These are phyloP conservation scores for Magnaporthiopsis poae DNA, from an alignment of 2,329 filamentous ascomycete genomes.

Conservation along the genomic window DNA sequence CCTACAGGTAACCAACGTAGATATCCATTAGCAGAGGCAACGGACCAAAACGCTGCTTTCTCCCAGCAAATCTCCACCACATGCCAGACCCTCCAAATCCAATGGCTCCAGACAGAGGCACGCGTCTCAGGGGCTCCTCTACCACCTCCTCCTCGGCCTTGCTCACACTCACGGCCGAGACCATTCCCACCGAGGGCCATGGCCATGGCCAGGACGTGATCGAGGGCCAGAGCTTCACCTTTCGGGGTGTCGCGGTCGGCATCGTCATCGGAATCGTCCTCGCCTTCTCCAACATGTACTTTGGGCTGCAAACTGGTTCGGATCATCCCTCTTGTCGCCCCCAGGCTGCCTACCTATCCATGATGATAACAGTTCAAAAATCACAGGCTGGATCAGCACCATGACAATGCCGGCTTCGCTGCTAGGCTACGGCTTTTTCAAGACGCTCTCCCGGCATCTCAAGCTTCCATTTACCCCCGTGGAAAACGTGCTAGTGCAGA, in stretches of 20 bases:
- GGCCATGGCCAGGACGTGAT: slow-evolving; percentile 18
- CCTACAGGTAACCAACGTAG: not conserved
- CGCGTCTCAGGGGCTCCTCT: not conserved
- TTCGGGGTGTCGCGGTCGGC: slow-evolving; percentile 70
- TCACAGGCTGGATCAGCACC: slow-evolving; percentile 44
- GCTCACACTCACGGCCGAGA: not conserved
- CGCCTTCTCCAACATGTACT: slow-evolving; percentile 96
- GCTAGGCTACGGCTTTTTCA: slow-evolving; percentile 91
- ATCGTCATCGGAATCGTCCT: slow-evolving; percentile 80
- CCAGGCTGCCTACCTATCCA: not conserved
- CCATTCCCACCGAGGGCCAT: not conserved
- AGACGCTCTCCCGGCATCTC: slow-evolving; percentile 61
- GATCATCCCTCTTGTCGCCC: too few relatives aligned
- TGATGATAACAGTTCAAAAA: slow-evolving; percentile 14
- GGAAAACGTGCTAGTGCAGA: slow-evolving; percentile 94
- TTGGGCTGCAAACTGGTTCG: slow-evolving; percentile 70
- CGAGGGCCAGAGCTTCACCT: slow-evolving; percentile 64
- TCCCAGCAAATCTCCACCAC: not conserved
- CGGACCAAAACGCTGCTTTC: not conserved
- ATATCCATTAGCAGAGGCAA: not conserved
- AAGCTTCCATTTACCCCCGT: slow-evolving; percentile 80
- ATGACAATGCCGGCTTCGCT: slow-evolving; percentile 97
- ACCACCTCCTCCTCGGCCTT: not conserved
- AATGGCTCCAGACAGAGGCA: slow-evolving; percentile 6
- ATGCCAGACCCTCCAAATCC: not conserved